These are phyloP conservation scores for Chondrostereum purpureum DNA, from an alignment of 1,284 basidiomycete species.

Conservation along the genomic window DNA sequence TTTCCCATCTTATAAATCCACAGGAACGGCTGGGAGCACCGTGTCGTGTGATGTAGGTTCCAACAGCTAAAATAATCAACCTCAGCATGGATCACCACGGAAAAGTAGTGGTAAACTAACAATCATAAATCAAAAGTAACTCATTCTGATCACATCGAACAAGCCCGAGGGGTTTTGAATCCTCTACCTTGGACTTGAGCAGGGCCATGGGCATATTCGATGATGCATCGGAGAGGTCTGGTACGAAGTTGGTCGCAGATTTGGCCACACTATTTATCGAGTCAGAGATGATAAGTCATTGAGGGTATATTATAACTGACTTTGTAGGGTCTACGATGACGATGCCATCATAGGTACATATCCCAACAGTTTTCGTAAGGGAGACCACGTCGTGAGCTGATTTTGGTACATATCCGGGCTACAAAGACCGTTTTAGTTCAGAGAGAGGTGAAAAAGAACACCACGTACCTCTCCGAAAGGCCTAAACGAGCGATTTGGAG, in stretches of 20 bases:
- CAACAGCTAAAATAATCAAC: constrained; percentile 36
- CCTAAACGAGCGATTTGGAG: constrained; percentile 36
- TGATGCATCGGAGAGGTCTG: constrained; percentile 48
- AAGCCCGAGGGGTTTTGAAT: constrained; percentile 60
- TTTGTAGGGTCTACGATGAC: constrained; percentile 59
- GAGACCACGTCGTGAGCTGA: constrained; percentile 55
- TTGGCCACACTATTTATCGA: constrained; percentile 29
- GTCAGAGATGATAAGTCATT: constrained; percentile 5
- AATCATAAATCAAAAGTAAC: constrained; percentile 66
- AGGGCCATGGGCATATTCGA: constrained; percentile 34
- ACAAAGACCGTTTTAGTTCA: constrained; percentile 7
- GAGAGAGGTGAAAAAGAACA: constrained; percentile 3
- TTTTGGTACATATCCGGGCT: constrained; percentile 65
- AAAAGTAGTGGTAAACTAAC: constrained; percentile 30
- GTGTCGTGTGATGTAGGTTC: constrained; percentile 66
- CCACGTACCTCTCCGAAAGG: constrained; percentile 54
- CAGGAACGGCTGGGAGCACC: constrained; percentile 56
- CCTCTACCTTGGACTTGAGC: constrained; percentile 55
- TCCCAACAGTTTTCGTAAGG: constrained; percentile 53
- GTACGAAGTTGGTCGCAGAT: constrained; percentile 43
- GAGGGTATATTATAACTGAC: constrained; percentile 32
- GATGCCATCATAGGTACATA: constrained; percentile 58
- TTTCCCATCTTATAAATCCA: constrained; percentile 71
- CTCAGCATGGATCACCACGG: background rate
- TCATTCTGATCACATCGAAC: constrained; percentile 51